Evolutionary conservation across 2,329 filamentous ascomycete genomes (phyloP), one percentile per base, ranked within the genome.

Genomic region (Ceratocystis lukuohia): DNA sequence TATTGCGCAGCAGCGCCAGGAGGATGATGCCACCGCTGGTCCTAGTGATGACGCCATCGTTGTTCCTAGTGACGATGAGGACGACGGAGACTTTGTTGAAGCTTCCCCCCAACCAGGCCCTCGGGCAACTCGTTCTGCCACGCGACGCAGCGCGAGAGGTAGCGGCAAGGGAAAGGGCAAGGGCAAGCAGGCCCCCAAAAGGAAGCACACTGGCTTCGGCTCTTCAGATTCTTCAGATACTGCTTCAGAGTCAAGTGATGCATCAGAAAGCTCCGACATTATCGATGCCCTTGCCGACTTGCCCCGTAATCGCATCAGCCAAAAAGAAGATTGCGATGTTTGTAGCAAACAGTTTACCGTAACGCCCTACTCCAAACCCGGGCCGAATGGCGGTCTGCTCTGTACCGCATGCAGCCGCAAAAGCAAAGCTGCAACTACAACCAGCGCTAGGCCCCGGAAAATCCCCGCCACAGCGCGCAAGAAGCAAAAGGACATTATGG

Each of bases 281-380:
- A 8, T 59, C 5, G 8, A 37, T 33, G 28, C 56, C 28, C 12
- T 59, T n/a, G 15, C 7, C 3, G 56, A 59, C 28, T 15, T 59
- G 3, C 30, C 56, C 30, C 28, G 56, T 33, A 6, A 74, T 83
- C 59, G 79, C 2, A 74, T 91, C 1, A 91, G 90, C 1, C 93
- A 97, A 74, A 84, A 93, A 72, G 91, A 89, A 69, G 92, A 96
- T 70, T 97, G 93, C 73, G 91, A 89, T 69, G 77, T 86, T 2
- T 97, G 93, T 74, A 81, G 82, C 56, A 96, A 94, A 74, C 86
- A 91, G 46, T 97, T 97, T 73, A 96, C 91, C 0, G 92, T 97
- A 57, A 96, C 93, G 0, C 83, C 90, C 0, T 96, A 96, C 76
- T 91, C 88, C 69, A 88, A 91, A 70, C 83, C 86, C 33, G 91